phyloP scores from a whole-genome alignment of 2,329 filamentous ascomycete species.

The Pseudogymnoascus sp. region DNA sequence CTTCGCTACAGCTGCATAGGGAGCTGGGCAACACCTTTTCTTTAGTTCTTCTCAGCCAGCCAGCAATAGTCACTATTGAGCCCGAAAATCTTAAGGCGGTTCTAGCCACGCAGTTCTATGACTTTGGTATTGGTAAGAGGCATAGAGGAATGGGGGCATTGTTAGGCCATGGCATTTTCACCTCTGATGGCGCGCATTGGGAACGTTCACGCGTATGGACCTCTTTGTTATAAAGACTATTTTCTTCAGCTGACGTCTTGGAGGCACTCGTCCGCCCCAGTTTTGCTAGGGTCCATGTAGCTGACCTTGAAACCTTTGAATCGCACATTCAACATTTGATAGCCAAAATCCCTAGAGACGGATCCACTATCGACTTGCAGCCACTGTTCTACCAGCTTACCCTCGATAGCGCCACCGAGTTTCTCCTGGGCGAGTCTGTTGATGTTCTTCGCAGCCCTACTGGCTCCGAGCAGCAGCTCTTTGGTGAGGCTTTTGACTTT shows the following conservation, averaged over 20 bases:
- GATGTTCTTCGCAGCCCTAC: conserved; percentile 24
- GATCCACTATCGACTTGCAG: conserved; percentile 48
- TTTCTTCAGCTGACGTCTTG: conserved; percentile 19
- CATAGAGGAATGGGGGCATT: conserved; percentile 30
- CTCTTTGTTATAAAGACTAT: not conserved
- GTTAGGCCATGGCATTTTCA: conserved; percentile 28
- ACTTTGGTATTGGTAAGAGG: conserved; percentile 45
- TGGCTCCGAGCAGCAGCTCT: conserved; percentile 22
- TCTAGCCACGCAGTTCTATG: conserved; percentile 44
- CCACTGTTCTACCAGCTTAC: conserved; percentile 53
- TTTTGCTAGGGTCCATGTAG: conserved; percentile 48
- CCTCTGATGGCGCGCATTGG: conserved; percentile 26
- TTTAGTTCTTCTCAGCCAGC: not conserved
- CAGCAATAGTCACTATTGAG: conserved; percentile 13
- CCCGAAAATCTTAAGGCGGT: conserved; percentile 48
- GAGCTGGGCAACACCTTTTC: not conserved
- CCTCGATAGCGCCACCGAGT: conserved; percentile 46
- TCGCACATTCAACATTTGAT: conserved; percentile 54
- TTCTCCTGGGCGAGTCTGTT: conserved; percentile 52
- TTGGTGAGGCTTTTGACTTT: conserved; percentile 39
- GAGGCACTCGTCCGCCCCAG: conserved; percentile 43
- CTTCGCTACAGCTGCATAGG: not conserved
- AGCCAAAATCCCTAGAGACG: conserved; percentile 41
- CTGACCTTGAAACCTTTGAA: conserved; percentile 65
- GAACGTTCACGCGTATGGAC: conserved; percentile 12